Evolutionary conservation across 495 filamentous ascomycete genomes (phyloP).

Genomic region (Hypoxylon lienhwacheense): DNA sequence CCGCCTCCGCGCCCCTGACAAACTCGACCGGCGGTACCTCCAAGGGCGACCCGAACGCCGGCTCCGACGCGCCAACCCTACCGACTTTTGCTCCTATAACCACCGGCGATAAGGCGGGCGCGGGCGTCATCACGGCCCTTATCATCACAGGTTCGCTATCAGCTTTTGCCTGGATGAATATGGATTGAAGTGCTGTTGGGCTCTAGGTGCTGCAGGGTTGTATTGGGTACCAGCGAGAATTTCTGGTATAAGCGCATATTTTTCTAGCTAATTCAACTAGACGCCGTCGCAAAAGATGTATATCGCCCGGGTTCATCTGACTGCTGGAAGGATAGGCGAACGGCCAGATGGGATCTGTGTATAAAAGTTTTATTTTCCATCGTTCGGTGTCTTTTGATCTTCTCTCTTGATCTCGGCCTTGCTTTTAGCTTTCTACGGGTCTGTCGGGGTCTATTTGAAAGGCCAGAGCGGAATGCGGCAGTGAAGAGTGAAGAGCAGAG

Average conservation of each 20-base stretch:
- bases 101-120: conserved; percentile 65
- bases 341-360: conserved; percentile 17
- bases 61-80: conserved; percentile 37
- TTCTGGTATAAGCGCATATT: conserved; percentile 16
- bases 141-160: conserved; percentile 44
- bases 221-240: background rate
- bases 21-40: conserved; percentile 64
- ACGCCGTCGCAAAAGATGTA: no score
- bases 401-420: no score
- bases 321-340: no score
- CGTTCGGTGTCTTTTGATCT: no score
- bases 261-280: conserved; percentile 1
- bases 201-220: background rate
- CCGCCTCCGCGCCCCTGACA: conserved; percentile 52
- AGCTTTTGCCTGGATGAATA: conserved; percentile 53
- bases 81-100: conserved; percentile 48
- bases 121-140: conserved; percentile 62
- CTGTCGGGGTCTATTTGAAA: no score
- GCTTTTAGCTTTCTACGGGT: no score
- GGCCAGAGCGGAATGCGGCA: no score
- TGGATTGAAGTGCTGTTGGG: conserved; percentile 22
- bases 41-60: conserved; percentile 62
- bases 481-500: no score
- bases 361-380: no score
- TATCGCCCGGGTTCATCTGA: no score